These are phyloP conservation scores for Neohortaea acidophila DNA, from an alignment of 495 filamentous ascomycete genomes.

Conservation along the genomic window DNA sequence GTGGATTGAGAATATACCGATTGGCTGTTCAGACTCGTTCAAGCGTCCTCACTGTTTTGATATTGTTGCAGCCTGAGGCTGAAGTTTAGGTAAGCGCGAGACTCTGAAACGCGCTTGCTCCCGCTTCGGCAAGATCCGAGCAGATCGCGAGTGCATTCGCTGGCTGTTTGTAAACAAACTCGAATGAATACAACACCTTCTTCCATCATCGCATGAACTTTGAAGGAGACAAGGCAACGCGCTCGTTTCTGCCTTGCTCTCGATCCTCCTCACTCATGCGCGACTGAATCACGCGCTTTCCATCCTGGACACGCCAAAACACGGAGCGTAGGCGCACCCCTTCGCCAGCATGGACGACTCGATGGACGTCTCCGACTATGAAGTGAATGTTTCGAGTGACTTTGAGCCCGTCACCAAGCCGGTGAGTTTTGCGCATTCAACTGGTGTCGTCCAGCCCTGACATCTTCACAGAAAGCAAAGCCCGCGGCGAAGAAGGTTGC, in stretches of 20 bases:
- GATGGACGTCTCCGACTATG: conserved; percentile 14
- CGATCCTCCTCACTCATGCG: too few species aligned
- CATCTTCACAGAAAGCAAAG: conserved; percentile 12
- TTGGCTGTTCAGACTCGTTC: too few species aligned
- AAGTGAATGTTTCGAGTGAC: conserved; percentile 25
- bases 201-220: too few species aligned
- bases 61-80: too few species aligned
- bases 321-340: background rate
- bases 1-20: too few species aligned
- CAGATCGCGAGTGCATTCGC: too few species aligned
- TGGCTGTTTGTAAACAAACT: background rate
- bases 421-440: conserved; percentile 3
- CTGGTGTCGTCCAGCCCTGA: conserved; percentile 5
- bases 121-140: too few species aligned
- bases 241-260: too few species aligned
- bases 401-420: conserved; percentile 24
- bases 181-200: background rate
- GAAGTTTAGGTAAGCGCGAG: background rate
- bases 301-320: background rate
- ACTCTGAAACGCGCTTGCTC: conserved; percentile 1
- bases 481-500: conserved; percentile 19
- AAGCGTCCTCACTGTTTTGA: too few species aligned
- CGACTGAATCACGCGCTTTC: background rate
- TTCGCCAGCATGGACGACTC: conserved; percentile 10
- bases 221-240: too few species aligned